Base-by-base conservation (phyloP, 768 basidiomycete genomes). In the Neoboletus subvelutipes region DNA sequence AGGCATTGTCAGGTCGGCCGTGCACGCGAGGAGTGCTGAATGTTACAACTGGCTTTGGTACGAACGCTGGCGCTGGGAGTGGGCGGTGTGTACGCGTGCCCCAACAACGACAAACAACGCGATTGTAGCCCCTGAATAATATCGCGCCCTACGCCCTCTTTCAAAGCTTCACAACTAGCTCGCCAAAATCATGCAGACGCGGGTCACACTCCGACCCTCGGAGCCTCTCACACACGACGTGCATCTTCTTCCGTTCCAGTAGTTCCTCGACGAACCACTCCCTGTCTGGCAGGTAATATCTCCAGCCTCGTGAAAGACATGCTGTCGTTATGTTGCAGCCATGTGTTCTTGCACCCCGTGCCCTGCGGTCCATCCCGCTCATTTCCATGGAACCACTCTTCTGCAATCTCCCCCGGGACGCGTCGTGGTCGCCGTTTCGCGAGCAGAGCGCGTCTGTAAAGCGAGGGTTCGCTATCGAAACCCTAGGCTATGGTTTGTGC, bases 1-100 rank as follows among this genome's bases (percentile, higher is more conserved):
- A 22, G 90, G 88, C 90, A 92, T 92, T 29, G 61, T 60, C 20
- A 29, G 56, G 18, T n/a, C n/a, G 20, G 31, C n/a, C 51, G 45
- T 51, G 56, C 51, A 52, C 52, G 64, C 50, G 55, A 46, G 28
- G 56, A 54, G 55, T 50, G 41, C 18, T 46, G 52, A 24, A 29
- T 28, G 54, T 37, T 49, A 43, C n/a, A 26, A 41, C 42, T 50
- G 45, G 54, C 42, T 39, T 41, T 37, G 40, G 40, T 56, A 56
- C 31, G 50, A 45, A 46, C 13, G 50, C 58, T 59, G 59, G 60
- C 54, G 59, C 61, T 67, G 63, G 58, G 62, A 56, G 59, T 54
- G 66, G 45, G 39, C 50, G 48, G 58, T 43, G 59, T 34, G 45
- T 62, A 71, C 75, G 75, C 75, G 75, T 76, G 71, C 66, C 62